These are phyloP conservation scores for Cajanus cajan DNA, from an alignment of 306 rosid genomes.

Conservation along the genomic window DNA sequence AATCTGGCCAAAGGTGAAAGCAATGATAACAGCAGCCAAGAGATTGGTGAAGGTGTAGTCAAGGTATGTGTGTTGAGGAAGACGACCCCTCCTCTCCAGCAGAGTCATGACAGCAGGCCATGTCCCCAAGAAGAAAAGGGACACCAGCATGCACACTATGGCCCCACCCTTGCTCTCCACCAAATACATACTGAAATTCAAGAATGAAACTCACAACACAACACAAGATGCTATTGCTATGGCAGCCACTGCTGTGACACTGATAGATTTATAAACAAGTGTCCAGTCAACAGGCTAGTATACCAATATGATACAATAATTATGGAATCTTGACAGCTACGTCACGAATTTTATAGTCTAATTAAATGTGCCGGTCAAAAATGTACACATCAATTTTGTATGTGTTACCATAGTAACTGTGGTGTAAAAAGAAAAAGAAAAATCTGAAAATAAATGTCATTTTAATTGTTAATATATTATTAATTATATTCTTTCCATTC, in stretches of 20 bases:
- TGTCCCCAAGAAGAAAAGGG: conserved; percentile 77
- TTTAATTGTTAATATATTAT: too few relatives aligned
- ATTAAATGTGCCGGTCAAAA: too few relatives aligned
- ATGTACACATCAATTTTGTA: too few relatives aligned
- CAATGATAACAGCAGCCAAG: conserved; percentile 81
- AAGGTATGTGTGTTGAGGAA: conserved; percentile 94
- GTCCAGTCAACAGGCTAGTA: too few relatives aligned
- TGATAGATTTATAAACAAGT: neutral
- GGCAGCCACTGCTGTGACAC: neutral
- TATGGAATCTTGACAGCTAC: too few relatives aligned
- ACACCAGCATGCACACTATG: conserved; percentile 75
- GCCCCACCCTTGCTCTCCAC: conserved; percentile 91
- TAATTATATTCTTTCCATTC: too few relatives aligned
- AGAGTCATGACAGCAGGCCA: conserved; percentile 88
- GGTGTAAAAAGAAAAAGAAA: too few relatives aligned
- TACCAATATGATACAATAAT: too few relatives aligned
- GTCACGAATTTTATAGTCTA: too few relatives aligned
- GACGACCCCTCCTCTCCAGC: conserved; percentile 81
- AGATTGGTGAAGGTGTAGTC: conserved; percentile 81
- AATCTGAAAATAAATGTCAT: too few relatives aligned
- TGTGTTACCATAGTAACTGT: too few relatives aligned
- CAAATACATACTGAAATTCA: conserved; percentile 52
- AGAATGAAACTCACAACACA: conserved; percentile 19
- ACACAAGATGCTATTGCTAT: conserved; percentile 1
- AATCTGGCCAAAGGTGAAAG: conserved; percentile 78